Base-by-base conservation (phyloP, 148 eudicot genomes). In the Rhododendron kiyosumense region DNA sequence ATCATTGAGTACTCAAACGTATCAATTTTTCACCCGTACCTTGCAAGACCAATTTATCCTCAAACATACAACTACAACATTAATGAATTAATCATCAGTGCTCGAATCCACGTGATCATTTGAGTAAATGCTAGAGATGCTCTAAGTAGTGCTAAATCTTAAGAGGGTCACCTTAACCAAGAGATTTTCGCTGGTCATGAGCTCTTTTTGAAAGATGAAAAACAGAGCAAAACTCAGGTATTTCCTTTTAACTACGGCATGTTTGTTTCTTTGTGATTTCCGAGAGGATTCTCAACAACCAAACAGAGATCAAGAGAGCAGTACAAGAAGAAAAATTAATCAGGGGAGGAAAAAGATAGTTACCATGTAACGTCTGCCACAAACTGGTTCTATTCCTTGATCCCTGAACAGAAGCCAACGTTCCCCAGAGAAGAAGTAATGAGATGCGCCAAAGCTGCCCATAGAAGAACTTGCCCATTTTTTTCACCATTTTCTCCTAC, bases 361-460 rank as follows among this genome's bases (percentile, higher is more conserved):
- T 79, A 88, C 93, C 93, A 69, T 38, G 34, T 24, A 91, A 84
- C 8, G 93, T 91, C 73, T 85, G 79, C 93, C 93, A 87, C 51
- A 7, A 13, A 36, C 51, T 26, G 78, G 82, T 51, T 57, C 8
- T 63, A 46, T 65, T 48, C 5, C 36, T 77, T 73, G 91, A 88
- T 89, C 90, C 15, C 65, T 87, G 87, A 34, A 87, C 85, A 84
- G 84, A 69, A 81, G 48, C 90, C 43, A 86, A 81, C 38, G 83
- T 79, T 54, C 48, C 79, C 13, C 65, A 86, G 79, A 85, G 84
- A 49, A 86, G 87, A 48, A 79, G 80, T 5, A 86, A 5, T 0
- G 1, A 22, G 41, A 83, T 22, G 79, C 36, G 46, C 45, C 82
- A 78, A 26, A 82, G 63, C 81, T 0, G 65, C 81, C 38, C 45